Evolutionary conservation across 2,329 filamentous ascomycete genomes (phyloP).

Genomic region (Pyricularia pennisetigena): DNA sequence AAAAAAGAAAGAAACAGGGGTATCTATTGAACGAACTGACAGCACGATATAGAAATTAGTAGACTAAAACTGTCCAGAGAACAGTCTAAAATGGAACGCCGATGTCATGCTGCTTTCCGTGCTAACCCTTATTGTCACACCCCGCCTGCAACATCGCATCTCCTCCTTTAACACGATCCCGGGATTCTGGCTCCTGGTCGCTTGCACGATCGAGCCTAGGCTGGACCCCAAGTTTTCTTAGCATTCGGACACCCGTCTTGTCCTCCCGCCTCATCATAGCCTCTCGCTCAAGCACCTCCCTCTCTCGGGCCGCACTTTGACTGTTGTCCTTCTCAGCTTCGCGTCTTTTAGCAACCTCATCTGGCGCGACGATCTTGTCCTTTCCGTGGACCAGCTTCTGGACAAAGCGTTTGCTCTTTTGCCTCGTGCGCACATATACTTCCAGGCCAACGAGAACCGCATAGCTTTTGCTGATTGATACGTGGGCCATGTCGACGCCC

Average conservation of each 20-base stretch:
- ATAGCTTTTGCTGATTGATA: slow-evolving; percentile 74
- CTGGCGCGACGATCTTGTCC: slow-evolving; percentile 51
- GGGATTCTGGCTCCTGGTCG: background rate
- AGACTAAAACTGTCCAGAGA: background rate
- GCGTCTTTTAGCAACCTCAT: slow-evolving; percentile 44
- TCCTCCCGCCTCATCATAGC: slow-evolving; percentile 27
- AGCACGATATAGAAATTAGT: too few species aligned
- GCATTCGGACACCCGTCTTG: slow-evolving; percentile 18
- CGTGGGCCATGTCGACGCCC: slow-evolving; percentile 69
- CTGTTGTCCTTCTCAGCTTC: slow-evolving; percentile 52
- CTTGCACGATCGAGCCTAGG: slow-evolving; percentile 15
- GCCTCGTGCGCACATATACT: slow-evolving; percentile 61
- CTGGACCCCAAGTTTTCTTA: slow-evolving; percentile 29
- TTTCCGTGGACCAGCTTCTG: slow-evolving; percentile 41
- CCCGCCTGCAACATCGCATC: background rate
- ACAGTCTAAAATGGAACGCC: background rate
- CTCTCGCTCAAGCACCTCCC: slow-evolving; percentile 29
- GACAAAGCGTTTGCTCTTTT: slow-evolving; percentile 47
- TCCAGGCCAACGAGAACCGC: slow-evolving; percentile 76
- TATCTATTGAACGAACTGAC: background rate
- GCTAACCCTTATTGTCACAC: background rate
- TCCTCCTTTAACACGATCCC: background rate
- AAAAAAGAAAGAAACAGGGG: too few species aligned
- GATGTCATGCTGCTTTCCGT: background rate
- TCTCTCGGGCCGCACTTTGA: slow-evolving; percentile 45